Evolutionary conservation across 2,329 filamentous ascomycete species (phyloP).

Genomic region (Aspergillus chevalieri): DNA sequence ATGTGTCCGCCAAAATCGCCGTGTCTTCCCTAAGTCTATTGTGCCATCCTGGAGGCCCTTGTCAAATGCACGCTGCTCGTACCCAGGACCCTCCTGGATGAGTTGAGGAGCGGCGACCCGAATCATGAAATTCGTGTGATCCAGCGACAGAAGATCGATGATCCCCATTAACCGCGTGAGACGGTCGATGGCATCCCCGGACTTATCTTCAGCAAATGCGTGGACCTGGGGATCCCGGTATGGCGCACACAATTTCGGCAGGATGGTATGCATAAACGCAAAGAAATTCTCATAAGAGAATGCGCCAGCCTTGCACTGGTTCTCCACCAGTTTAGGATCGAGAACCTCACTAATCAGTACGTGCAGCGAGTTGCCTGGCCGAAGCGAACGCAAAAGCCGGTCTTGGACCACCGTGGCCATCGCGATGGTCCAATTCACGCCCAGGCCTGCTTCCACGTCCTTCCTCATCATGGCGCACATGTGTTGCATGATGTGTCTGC

Average conservation of each 20-base stretch:
- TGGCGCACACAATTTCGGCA: conserved; percentile 60
- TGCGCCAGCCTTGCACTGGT: conserved; percentile 53
- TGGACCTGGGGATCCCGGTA: conserved; percentile 57
- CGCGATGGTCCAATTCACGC: conserved; percentile 56
- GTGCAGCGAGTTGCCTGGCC: conserved; percentile 56
- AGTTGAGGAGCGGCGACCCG: conserved; percentile 55
- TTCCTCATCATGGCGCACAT: conserved; percentile 55
- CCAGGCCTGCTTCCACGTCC: conserved; percentile 51
- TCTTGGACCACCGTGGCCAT: conserved; percentile 61
- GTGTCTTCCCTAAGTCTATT: conserved; percentile 48
- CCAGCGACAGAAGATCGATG: conserved; percentile 57
- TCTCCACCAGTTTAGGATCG: conserved; percentile 53
- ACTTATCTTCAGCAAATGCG: conserved; percentile 46
- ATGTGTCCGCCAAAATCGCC: conserved; percentile 49
- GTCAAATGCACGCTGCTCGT: conserved; percentile 56
- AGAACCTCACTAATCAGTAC: conserved; percentile 56
- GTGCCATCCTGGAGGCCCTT: conserved; percentile 48
- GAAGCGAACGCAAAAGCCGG: conserved; percentile 54
- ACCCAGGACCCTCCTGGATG: conserved; percentile 55
- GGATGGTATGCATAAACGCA: conserved; percentile 55
- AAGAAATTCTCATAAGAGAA: conserved; percentile 63
- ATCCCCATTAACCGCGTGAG: conserved; percentile 57
- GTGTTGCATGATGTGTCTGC: conserved; percentile 53
- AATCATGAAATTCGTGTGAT: conserved; percentile 62
- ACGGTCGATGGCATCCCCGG: conserved; percentile 56